Conservation (phyloP, 352 stramenopile genomes). For the Globisporangium viniferum region DNA sequence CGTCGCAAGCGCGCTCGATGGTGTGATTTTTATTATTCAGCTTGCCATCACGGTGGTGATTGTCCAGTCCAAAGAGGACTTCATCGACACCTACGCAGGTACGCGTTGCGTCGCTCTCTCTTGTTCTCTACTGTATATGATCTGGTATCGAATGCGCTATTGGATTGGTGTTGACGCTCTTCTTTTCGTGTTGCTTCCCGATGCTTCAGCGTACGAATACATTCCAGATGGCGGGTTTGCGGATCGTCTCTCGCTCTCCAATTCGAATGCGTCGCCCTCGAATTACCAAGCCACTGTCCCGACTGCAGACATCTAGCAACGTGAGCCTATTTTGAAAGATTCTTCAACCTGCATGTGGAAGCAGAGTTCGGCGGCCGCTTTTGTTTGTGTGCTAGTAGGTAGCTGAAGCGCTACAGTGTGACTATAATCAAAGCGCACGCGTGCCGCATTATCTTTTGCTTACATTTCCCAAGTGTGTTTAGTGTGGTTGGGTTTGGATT, state of each 20-base stretch:
- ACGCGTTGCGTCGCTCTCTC: constrained; percentile 2
- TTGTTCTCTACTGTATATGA: neutral
- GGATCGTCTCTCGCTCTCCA: constrained; percentile 38
- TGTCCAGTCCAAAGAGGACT: constrained; percentile 75
- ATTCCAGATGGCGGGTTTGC: constrained; percentile 62
- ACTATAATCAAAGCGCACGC: neutral
- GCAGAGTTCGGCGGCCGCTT: neutral
- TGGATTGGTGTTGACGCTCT: neutral
- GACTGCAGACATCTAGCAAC: constrained; percentile 55
- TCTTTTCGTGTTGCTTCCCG: neutral
- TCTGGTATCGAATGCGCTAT: no score
- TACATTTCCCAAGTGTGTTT: no score
- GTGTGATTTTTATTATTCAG: constrained; percentile 60
- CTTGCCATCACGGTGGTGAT: constrained; percentile 55
- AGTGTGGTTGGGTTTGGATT: no score
- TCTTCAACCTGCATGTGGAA: neutral
- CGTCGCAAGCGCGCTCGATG: constrained; percentile 47
- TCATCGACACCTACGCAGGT: constrained; percentile 85
- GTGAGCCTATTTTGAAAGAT: neutral
- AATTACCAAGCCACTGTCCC: constrained; percentile 59
- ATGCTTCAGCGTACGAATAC: constrained; percentile 67
- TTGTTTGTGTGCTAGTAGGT: neutral
- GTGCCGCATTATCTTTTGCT: neutral
- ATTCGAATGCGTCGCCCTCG: constrained; percentile 38
- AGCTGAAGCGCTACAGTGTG: neutral